Base-by-base conservation (phyloP, 1,284 basidiomycete species). In the Pseudozyma sp. region DNA sequence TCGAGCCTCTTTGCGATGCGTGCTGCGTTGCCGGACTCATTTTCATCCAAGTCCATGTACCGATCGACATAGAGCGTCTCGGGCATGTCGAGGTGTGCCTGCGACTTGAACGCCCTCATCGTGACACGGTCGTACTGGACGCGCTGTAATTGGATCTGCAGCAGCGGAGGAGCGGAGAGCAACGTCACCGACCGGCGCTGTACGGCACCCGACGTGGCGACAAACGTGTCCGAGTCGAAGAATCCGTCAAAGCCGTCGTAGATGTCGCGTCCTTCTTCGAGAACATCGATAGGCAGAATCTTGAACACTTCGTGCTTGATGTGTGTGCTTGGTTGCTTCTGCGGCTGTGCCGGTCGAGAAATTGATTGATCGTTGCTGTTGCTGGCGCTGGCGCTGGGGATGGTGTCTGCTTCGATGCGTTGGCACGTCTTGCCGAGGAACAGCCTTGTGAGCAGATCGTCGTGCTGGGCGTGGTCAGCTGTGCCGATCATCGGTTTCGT, bases 91-190 rank as follows among this genome's bases (percentile, higher is more conserved):
- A 99, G 90, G 81, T 95, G 96, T 1, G 94, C 94, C 82, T 99
- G 96, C 10, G 92, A 94, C 85, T 99, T 99, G 87, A 92, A 95
- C 16, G 94, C 91, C 70, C 94, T 90, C 60, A 92, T 87, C 0
- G 91, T 92, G 74, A 92, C 90, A 14, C 94, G 89, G 84, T 99
- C 95, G 86, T 96, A 99, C 89, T 98, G 96, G 1, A 95, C 97
- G 66, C 96, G 89, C 92, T 98, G 80, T 35, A 99, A 88, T 84
- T 98, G 96, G 51, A 99, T 93, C 83, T 99, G 97, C 34, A 99
- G 86, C 60, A 98, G 85, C 1, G 94, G 93, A 1, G 96, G 96
- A 24, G 95, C 87, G 63, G 94, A 90, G 7, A 96, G 89, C 39
- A 98, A 87, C 11, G 92, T 89, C 43, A 97, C 92, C 75, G 94